Base-by-base conservation (phyloP, 2,329 filamentous ascomycete genomes). In the Trichoderma sp. region DNA sequence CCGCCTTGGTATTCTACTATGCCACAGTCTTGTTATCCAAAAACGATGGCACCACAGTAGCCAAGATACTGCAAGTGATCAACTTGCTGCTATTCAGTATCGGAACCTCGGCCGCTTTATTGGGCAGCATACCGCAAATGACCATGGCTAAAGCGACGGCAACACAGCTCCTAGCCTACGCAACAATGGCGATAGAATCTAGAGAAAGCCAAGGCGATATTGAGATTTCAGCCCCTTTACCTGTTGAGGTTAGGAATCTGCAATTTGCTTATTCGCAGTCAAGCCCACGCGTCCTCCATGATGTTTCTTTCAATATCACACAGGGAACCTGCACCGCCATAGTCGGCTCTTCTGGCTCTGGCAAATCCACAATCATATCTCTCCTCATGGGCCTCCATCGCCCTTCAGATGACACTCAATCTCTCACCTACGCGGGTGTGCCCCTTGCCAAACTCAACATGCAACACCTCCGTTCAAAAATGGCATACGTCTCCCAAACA, bases 81-180 rank as follows among this genome's bases (percentile, higher is more conserved):
- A 91, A 94, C 39, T 84, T 97, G 65, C 84, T 98, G 1, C 85
- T 97, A n/a, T 92, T 97, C 76, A 90, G 91, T 70, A 87, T 97
- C 68, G 89, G 90, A 13, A 92, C 91, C 13, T 87, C 91, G 2
- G 88, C 88, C 43, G 84, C 85, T 37, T 87, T 96, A 66, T 80
- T 96, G 21, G 85, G 87, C 59, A 90, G 90, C 75, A 88, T 98
- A 28, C 94, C 95, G 0, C 93, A 97, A 75, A 89, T 97, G 54
- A 90, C 89, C 14, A 87, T 90, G 18, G 89, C 93, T 0, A 88
- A 90, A 71, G 88, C 91, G 37, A 90, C 91, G 0, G 93, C 92
- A 0, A 85, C 86, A 0, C 88, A 90, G 30, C 85, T 98, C 18
- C 84, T 98, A 0, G 85, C 86, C 11, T 90, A 95, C 1, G 86